Evolutionary conservation across 208 protist genomes (phyloP).

Genomic region (Crithidia sp.): DNA sequence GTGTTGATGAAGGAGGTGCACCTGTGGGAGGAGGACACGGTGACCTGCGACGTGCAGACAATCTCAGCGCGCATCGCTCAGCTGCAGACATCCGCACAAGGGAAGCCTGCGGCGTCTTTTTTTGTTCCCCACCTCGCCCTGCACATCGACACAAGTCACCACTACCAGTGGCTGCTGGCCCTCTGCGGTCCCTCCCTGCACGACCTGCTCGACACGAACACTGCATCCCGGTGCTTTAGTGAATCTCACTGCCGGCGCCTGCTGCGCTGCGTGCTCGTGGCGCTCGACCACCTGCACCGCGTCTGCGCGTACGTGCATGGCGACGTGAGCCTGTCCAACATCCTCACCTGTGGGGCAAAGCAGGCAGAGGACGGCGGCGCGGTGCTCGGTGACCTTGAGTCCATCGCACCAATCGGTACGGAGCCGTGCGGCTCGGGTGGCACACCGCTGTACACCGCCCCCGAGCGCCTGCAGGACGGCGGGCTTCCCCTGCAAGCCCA

Average conservation of each 20-base stretch:
- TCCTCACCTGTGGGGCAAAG: conserved; percentile 28
- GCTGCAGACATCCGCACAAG: conserved; percentile 4
- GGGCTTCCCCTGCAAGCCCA: neutral
- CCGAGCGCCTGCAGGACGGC: conserved; percentile 33
- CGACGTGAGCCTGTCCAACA: conserved; percentile 65
- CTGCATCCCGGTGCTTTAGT: neutral
- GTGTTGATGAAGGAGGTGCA: conserved; percentile 63
- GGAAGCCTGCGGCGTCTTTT: conserved; percentile 8
- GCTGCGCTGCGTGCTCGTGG: conserved; percentile 40
- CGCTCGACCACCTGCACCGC: conserved; percentile 56
- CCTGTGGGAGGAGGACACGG: conserved; percentile 35
- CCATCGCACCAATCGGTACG: conserved; percentile 13
- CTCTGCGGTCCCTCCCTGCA: conserved; percentile 43
- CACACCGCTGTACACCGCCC: conserved; percentile 41
- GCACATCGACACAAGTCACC: conserved; percentile 33
- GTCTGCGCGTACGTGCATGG: conserved; percentile 48
- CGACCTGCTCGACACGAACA: conserved; percentile 9
- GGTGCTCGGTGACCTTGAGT: conserved; percentile 35
- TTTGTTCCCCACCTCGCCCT: conserved; percentile 48
- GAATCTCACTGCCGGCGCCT: conserved; percentile 20
- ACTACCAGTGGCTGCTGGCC: conserved; percentile 45
- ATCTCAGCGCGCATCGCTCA: conserved; percentile 15
- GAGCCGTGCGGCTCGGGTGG: conserved; percentile 12
- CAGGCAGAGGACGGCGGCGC: neutral
- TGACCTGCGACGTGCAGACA: conserved; percentile 15